Evolutionary conservation across 2,329 filamentous ascomycete genomes (phyloP).

Genomic region (Fusarium heterosporum): DNA sequence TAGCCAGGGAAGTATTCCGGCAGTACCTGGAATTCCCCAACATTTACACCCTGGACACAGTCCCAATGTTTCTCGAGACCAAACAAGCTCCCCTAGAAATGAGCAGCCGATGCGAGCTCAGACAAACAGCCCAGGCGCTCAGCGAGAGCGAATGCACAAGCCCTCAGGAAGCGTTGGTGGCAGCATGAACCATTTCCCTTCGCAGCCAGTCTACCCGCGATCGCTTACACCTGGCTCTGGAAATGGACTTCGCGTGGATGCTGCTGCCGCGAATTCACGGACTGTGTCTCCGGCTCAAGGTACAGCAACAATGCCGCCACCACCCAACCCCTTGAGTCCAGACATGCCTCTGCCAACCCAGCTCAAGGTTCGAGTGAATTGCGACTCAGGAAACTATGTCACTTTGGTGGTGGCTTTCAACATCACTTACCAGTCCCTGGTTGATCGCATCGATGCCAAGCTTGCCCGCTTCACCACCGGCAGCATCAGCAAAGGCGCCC

Average conservation of each 20-base stretch:
- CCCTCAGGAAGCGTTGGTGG: conserved; percentile 62
- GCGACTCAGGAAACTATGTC: conserved; percentile 85
- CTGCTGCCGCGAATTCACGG: conserved; percentile 55
- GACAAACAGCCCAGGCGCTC: conserved; percentile 76
- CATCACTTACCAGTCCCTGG: conserved; percentile 92
- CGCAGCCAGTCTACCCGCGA: conserved; percentile 64
- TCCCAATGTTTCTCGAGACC: conserved; percentile 77
- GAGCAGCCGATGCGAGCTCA: conserved; percentile 75
- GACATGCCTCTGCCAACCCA: conserved; percentile 74
- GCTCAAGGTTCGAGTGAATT: conserved; percentile 95
- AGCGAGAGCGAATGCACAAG: conserved; percentile 69
- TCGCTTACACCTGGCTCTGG: conserved; percentile 58
- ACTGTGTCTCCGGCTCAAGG: conserved; percentile 62
- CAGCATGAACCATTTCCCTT: conserved; percentile 67
- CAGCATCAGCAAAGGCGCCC: conserved; percentile 82
- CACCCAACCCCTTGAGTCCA: conserved; percentile 53
- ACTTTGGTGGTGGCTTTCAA: conserved; percentile 97
- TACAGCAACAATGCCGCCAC: conserved; percentile 47
- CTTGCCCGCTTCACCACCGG: conserved; percentile 86
- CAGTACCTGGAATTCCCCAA: conserved; percentile 80
- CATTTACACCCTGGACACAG: conserved; percentile 74
- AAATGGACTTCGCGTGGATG: conserved; percentile 55
- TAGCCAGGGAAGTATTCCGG: conserved; percentile 69
- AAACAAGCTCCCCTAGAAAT: conserved; percentile 81
- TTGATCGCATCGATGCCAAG: conserved; percentile 96